phyloP scores from a whole-genome alignment of 208 protist genomes.

The Trypanosoma scelopori region DNA sequence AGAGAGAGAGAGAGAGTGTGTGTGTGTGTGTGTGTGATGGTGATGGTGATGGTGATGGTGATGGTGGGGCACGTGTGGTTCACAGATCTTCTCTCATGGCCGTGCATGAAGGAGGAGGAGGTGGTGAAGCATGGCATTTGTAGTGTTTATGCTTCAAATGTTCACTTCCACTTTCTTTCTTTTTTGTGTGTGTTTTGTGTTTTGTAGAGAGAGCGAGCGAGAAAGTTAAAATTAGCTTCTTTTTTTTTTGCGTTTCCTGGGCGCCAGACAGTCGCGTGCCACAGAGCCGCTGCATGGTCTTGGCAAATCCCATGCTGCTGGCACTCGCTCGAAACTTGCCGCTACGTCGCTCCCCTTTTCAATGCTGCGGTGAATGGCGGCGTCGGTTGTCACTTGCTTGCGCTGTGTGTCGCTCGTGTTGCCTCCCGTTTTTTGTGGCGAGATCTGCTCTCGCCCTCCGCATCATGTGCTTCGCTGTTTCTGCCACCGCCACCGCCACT shows the following conservation, averaged over 20 bases:
- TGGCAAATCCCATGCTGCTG: not conserved
- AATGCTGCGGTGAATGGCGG: not conserved
- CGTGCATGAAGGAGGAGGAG: too few species aligned
- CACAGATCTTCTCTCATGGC: too few species aligned
- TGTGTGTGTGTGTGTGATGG: too few species aligned
- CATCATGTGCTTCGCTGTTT: constrained; percentile 14
- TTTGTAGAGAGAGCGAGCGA: too few species aligned
- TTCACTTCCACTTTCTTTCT: constrained; percentile 12
- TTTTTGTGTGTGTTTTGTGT: constrained; percentile 11
- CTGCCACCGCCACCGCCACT: constrained; percentile 17
- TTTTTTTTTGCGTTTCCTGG: not conserved
- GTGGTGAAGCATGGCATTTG: not conserved
- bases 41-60: too few species aligned
- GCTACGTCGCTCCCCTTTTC: not conserved
- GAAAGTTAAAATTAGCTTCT: too few species aligned
- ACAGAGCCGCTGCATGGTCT: not conserved
- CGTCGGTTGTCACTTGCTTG: not conserved
- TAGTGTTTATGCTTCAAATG: constrained; percentile 4
- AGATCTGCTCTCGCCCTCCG: constrained; percentile 5
- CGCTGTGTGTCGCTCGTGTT: constrained; percentile 2
- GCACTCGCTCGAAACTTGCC: not conserved
- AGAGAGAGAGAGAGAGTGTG: too few species aligned
- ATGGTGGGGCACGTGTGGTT: too few species aligned
- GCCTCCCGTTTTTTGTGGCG: not conserved
- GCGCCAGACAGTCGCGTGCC: too few species aligned